A percentile compares a stretch with the other conserved stretches of the same genome.
Evolutionary conservation across 2,329 filamentous ascomycete genomes (phyloP).

Genomic region (Plenodomus lindquistii): DNA sequence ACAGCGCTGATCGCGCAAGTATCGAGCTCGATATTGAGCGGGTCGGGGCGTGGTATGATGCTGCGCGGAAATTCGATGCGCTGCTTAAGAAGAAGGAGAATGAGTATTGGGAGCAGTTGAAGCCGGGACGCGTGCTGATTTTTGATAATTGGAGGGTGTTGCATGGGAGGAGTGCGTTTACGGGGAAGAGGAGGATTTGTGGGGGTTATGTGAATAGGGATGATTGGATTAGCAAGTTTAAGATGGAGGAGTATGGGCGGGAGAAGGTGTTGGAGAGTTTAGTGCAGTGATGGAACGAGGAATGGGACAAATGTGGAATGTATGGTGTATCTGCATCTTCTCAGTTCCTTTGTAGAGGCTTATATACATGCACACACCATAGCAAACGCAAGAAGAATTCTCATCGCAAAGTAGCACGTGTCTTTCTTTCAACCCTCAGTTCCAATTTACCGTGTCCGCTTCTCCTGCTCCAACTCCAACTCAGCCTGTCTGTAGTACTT

Average conservation of each 20-base stretch:
- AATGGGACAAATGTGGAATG: not conserved
- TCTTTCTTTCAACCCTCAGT: slow-evolving; percentile 7
- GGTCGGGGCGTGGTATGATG: slow-evolving; percentile 73
- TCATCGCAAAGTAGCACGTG: not conserved
- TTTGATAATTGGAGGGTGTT: slow-evolving; percentile 97
- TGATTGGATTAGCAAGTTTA: slow-evolving; percentile 32
- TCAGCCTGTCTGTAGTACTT: slow-evolving; percentile 98
- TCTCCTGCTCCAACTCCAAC: slow-evolving; percentile 84
- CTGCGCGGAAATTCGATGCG: slow-evolving; percentile 73
- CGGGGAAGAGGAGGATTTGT: slow-evolving; percentile 83
- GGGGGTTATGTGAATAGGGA: slow-evolving; percentile 67
- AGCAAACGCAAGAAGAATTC: not conserved
- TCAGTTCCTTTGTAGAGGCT: not conserved
- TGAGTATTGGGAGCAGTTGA: slow-evolving; percentile 80
- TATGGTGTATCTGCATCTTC: not conserved
- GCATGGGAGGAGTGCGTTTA: slow-evolving; percentile 83
- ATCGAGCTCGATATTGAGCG: slow-evolving; percentile 60
- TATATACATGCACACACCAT: not conserved
- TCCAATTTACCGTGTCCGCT: slow-evolving; percentile 12
- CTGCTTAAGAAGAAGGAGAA: slow-evolving; percentile 67
- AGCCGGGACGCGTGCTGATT: slow-evolving; percentile 80
- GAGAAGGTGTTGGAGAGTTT: slow-evolving; percentile 17
- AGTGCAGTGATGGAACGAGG: not conserved
- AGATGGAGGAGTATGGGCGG: slow-evolving; percentile 20
- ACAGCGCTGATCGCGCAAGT: slow-evolving; percentile 82